Evolutionary conservation across 2,329 filamentous ascomycete genomes (phyloP).

Genomic region (Helminthosporium solani): DNA sequence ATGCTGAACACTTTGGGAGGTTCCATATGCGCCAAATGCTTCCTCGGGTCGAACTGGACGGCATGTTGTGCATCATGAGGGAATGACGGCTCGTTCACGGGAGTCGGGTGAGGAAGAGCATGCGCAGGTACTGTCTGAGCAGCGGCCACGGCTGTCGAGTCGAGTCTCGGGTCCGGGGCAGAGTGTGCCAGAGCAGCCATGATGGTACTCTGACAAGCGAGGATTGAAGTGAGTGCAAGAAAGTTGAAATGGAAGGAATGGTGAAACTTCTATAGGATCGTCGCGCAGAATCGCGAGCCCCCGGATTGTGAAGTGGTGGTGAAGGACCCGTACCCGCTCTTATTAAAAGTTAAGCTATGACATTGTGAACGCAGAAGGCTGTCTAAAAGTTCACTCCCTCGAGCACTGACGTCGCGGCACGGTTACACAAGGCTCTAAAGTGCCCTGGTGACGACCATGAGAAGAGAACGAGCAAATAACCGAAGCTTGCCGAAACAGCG

Average conservation of each 20-base stretch:
- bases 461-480: background rate
- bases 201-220: background rate
- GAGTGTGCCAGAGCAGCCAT: background rate
- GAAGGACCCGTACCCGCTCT: too few species aligned
- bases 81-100: constrained; percentile 33
- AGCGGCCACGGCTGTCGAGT: constrained; percentile 30
- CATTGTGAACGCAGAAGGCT: too few species aligned
- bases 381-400: too few species aligned
- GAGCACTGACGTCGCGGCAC: too few species aligned
- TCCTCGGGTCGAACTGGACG: constrained; percentile 53
- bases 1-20: constrained; percentile 58
- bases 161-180: constrained; percentile 5
- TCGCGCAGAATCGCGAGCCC: background rate
- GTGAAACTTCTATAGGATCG: background rate
- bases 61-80: constrained; percentile 14
- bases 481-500: too few species aligned
- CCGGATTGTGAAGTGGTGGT: background rate
- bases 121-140: constrained; percentile 29
- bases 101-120: constrained; percentile 34
- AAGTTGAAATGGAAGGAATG: background rate
- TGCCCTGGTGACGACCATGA: background rate
- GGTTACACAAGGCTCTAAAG: too few species aligned
- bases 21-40: constrained; percentile 57
- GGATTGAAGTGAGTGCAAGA: background rate
- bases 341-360: too few species aligned